Conservation (phyloP, 2,329 filamentous ascomycete species). For the Pseudogymnoascus sp. region DNA sequence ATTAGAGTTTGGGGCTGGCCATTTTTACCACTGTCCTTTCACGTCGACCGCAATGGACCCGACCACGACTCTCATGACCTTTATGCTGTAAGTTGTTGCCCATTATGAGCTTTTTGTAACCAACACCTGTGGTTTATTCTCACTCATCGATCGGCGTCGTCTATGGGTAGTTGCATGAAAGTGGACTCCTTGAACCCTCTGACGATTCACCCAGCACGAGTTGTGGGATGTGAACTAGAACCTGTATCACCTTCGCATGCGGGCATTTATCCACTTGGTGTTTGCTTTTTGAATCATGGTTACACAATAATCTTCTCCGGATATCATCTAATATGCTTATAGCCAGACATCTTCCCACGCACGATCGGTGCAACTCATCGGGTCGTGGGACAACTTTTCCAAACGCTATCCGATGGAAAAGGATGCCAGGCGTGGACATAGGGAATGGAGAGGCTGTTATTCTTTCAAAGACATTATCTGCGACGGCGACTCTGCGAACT, state of each 20-base stretch:
- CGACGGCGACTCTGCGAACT: constrained; percentile 55
- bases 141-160: background rate
- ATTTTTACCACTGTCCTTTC: background rate
- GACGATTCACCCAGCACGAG: background rate
- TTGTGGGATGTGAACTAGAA: background rate
- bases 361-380: constrained; percentile 70
- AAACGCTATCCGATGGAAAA: constrained; percentile 73
- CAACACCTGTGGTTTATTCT: background rate
- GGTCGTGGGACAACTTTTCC: constrained; percentile 93
- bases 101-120: constrained; percentile 15
- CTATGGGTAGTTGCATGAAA: constrained; percentile 10
- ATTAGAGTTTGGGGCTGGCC: constrained; percentile 9
- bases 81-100: constrained; percentile 54
- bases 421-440: constrained; percentile 66
- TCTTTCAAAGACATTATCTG: constrained; percentile 79
- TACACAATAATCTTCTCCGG: background rate
- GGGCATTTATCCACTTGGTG: constrained; percentile 1
- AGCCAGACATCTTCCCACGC: constrained; percentile 57
- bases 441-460: constrained; percentile 83
- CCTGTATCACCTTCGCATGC: background rate
- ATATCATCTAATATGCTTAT: constrained; percentile 15
- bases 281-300: background rate
- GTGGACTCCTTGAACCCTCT: background rate
- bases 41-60: constrained; percentile 44
- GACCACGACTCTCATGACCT: constrained; percentile 61